Base-by-base conservation (phyloP, 2,329 filamentous ascomycete species). In the Colletotrichum lindemuthianum region DNA sequence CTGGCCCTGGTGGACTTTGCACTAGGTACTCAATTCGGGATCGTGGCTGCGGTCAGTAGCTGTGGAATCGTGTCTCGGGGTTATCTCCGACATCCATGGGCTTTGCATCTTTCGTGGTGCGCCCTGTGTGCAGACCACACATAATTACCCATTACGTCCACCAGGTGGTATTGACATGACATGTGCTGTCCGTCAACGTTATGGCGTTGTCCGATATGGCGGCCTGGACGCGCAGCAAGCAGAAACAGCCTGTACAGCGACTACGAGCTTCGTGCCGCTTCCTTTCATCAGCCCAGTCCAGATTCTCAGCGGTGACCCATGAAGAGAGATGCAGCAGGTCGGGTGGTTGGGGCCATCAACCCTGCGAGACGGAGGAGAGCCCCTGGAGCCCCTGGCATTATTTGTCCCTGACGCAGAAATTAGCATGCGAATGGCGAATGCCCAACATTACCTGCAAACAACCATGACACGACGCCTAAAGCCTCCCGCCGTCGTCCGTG, bases 281-380 rank as follows among this genome's bases (percentile, higher is more conserved):
- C 24, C 15, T 57, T 16, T 10, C n/a, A 9, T 6, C 45, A 40
- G 45, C 55, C 45, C 36, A 34, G 44, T 15, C 41, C 40, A 11
- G 15, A 45, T 24, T 24, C 4, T 15, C 47, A 60, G 56, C 60
- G 49, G 44, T 63, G 37, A 63, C 24, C 60, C 56, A 54, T 51
- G 57, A 15, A 40, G 24, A 34, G 57, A 51, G 57, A 43, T 51
- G 56, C 41, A 54, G 39, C 40, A 43, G 41, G 32, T 47, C 49
- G 49, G 36, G 50, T 60, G 60, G 50, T 47, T 55, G 56, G 57
- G 57, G 36, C 40, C 58, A 16, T 56, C 48, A 61, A 56, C 51
- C 61, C 61, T 56, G 61, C 50, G 8, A 9, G 44, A 43, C 33
- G 44, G 60, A 55, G 45, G 48, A 24, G 24, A 24, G 24, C 24